Evolutionary conservation across 2,329 filamentous ascomycete genomes (phyloP), one percentile per base, ranked within the genome.

Genomic region (Mariannaea elegans): DNA sequence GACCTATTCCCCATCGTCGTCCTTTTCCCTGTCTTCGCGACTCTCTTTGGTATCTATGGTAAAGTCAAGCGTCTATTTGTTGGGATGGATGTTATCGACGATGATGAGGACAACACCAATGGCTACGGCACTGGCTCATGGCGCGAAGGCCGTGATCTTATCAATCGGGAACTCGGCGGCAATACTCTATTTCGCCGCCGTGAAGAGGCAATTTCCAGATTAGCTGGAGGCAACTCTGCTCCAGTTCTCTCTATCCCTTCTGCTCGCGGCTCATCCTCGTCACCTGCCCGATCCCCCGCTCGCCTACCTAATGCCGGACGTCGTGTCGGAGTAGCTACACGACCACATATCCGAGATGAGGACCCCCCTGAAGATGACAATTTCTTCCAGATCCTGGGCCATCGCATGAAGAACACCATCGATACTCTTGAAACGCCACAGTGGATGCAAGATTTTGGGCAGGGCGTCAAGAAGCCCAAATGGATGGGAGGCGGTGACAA

Each of bases 401-500:
- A 96, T 72, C 85, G 94, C 32, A 89, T 99, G 68, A 91, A 89
- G 76, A 99, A 99, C 72, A 98, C 95, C 0, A 87, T 98, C 51
- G 94, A 98, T 62, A 90, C 88, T 0, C 84, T 93, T 2, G 90
- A 93, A 51, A 84, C 89, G 27, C 94, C 95, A 0, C 88, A 88
- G 64, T 98, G 94, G 93, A 80, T 97, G 64, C 85, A 88, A 67
- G 90, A 91, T 23, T 81, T 92, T 24, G 85, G 87, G 2, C 82
- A 86, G 58, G 85, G 84, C 8, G 86, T 94, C 75, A 92, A 89
- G 75, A 87, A 89, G 72, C 93, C 92, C 5, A 90, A 88, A 69
- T 96, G 93, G 93, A 91, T 95, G 87, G 85, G 87, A 16, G 85
- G 84, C 21, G 84, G 86, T 51, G 82, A 82, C 10, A 79, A 77